Evolutionary conservation across 139 green algal genomes (phyloP).

Genomic region (Asterochloris erici): DNA sequence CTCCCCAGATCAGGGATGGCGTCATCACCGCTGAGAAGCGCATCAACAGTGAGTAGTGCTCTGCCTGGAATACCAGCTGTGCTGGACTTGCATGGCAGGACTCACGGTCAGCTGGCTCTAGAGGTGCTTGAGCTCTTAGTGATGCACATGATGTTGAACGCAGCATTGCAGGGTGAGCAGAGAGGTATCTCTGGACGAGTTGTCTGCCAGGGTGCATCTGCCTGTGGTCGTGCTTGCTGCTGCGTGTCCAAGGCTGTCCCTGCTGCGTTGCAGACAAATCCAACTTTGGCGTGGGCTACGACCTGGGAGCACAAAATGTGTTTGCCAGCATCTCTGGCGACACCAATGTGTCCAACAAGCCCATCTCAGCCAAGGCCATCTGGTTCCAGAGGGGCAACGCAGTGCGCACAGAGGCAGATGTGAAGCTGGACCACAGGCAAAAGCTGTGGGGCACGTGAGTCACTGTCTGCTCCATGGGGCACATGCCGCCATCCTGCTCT

Average conservation of each 20-base stretch:
- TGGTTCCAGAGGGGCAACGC: conserved; percentile 30
- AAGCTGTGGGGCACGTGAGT: conserved; percentile 31
- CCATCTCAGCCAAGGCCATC: conserved; percentile 11
- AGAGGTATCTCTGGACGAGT: too few species aligned
- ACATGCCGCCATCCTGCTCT: neutral
- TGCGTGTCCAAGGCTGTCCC: too few species aligned
- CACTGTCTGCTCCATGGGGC: too few species aligned
- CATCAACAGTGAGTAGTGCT: conserved; percentile 24
- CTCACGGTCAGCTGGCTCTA: too few species aligned
- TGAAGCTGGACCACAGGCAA: conserved; percentile 19
- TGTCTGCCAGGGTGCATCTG: too few species aligned
- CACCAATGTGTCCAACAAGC: conserved; percentile 16
- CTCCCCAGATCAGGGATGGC: conserved; percentile 16
- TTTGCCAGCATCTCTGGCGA: conserved; percentile 17
- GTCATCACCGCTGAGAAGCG: conserved; percentile 29
- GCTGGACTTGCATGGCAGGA: too few species aligned
- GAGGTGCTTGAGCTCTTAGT: neutral
- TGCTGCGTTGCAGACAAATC: conserved; percentile 15
- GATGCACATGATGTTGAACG: neutral
- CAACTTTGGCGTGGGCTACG: conserved; percentile 17
- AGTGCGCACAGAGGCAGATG: conserved; percentile 21
- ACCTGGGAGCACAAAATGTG: conserved; percentile 22
- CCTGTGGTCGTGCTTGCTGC: too few species aligned
- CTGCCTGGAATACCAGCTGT: too few species aligned
- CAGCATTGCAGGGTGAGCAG: neutral